A percentile compares a stretch with the other conserved stretches of the same genome.
phyloP scores from a whole-genome alignment of 2,329 filamentous ascomycete genomes.

The Davidsoniella virescens region DNA sequence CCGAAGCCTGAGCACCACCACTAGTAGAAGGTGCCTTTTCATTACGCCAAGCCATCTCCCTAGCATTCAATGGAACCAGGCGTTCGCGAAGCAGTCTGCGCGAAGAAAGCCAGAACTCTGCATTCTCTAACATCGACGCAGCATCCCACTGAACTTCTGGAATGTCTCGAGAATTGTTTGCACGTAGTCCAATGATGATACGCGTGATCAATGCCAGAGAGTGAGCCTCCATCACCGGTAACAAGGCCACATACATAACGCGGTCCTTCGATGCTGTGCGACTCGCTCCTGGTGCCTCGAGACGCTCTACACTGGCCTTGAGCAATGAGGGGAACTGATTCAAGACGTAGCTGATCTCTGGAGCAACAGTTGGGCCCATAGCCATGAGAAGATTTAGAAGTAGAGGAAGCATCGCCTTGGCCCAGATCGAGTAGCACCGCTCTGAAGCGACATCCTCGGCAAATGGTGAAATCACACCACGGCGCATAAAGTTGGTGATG shows the following conservation, averaged over 20 bases:
- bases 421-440: slow-evolving; percentile 81
- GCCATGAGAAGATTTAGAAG: slow-evolving; percentile 75
- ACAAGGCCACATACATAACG: slow-evolving; percentile 53
- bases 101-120: slow-evolving; percentile 64
- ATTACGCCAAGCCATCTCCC: slow-evolving; percentile 49
- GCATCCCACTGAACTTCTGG: slow-evolving; percentile 61
- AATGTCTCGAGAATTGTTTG: slow-evolving; percentile 51
- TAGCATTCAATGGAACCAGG: slow-evolving; percentile 54
- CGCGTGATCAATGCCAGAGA: slow-evolving; percentile 59
- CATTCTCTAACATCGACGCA: slow-evolving; percentile 56
- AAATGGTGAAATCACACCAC: slow-evolving; percentile 57
- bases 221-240: slow-evolving; percentile 61
- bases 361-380: slow-evolving; percentile 64
- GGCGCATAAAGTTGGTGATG: slow-evolving; percentile 61
- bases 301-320: slow-evolving; percentile 50
- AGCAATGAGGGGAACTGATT: slow-evolving; percentile 79
- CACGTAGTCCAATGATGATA: slow-evolving; percentile 52
- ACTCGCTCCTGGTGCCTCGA: slow-evolving; percentile 45
- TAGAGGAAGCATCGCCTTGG: slow-evolving; percentile 70
- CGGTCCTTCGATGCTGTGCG: slow-evolving; percentile 30
- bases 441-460: slow-evolving; percentile 50
- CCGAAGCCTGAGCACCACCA: slow-evolving; percentile 23
- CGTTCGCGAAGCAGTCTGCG: slow-evolving; percentile 53
- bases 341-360: slow-evolving; percentile 72
- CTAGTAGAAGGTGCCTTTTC: slow-evolving; percentile 15